Evolutionary conservation across 371 early-diverging fungal genomes (phyloP), one percentile per base, ranked within the genome.

Genomic region (Batkoa obscura): DNA sequence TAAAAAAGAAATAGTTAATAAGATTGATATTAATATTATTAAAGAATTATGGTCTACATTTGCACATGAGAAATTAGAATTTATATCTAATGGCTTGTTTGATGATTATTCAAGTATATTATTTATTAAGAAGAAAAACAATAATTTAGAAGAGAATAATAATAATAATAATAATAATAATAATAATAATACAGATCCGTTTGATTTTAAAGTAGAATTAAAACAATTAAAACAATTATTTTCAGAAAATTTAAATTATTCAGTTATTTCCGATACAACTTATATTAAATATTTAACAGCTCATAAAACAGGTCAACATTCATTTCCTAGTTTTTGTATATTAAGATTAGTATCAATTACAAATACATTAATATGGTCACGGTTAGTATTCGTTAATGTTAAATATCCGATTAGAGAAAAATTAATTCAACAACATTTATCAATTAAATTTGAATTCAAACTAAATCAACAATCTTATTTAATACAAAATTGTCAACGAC

Each of bases 251-350:
- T 34, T 39, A 10, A 47, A 32, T 30, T 59, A 33, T 38, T 31
- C 46, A 2, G 13, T 17, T 23, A 37, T 61, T 2, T 55, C 65
- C 10, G 64, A 65, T 1, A 58, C 60, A 10, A 64, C 61, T 8
- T 63, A 61, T 43, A 59, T 69, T 31, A 63, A 65, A 39, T 60
- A 63, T 2, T 61, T 58, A n/a, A 60, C 62, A 32, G 34, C 58
- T 4, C 66, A 62, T 2, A 64, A 68, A 35, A 12, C 31, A 30
- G 49, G 49, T 1, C 52, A 61, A 9, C 39, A 59, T 1, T 46
- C 58, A 0, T 59, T 65, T 31, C 39, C 56, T 13, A 59, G 64
- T 53, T 71, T 71, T 50, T 68, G 69, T 30, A 68, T 69, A 37
- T 49, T 71, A 35, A 50, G 66, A 2, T 3, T 55, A 31, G 10